These are phyloP conservation scores for Vitis rupestris DNA, from an alignment of 164 flowering plant species.

Conservation along the genomic window DNA sequence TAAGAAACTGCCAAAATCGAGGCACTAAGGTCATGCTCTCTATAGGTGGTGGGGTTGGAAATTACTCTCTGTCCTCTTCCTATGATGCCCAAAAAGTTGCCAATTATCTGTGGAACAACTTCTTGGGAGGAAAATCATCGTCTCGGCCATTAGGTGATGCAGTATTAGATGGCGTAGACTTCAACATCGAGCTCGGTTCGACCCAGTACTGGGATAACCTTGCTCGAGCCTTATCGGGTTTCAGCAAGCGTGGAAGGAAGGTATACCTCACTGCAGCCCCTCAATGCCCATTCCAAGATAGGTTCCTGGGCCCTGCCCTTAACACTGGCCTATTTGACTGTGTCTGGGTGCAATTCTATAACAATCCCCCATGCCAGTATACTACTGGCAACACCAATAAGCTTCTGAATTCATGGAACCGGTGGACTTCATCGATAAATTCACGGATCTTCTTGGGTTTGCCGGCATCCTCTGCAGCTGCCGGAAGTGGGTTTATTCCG, in stretches of 20 bases:
- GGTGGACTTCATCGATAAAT: slow-evolving; percentile 24
- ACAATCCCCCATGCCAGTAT: slow-evolving; percentile 45
- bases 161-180: slow-evolving; percentile 46
- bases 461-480: slow-evolving; percentile 49
- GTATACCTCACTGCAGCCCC: slow-evolving; percentile 53
- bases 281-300: slow-evolving; percentile 49
- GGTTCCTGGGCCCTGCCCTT: slow-evolving; percentile 24
- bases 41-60: slow-evolving; percentile 47
- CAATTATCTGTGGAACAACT: slow-evolving; percentile 44
- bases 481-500: slow-evolving; percentile 55
- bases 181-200: slow-evolving; percentile 40
- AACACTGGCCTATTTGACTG: slow-evolving; percentile 42
- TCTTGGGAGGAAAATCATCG: slow-evolving; percentile 39
- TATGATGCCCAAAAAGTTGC: slow-evolving; percentile 43
- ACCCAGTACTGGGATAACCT: slow-evolving; percentile 30
- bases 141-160: slow-evolving; percentile 46
- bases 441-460: slow-evolving; percentile 39
- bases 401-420: slow-evolving; percentile 31
- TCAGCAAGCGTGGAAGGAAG: slow-evolving; percentile 16
- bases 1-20: slow-evolving; percentile 28
- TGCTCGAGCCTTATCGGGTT: slow-evolving; percentile 19
- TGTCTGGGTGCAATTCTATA: slow-evolving; percentile 56
- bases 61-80: slow-evolving; percentile 40
- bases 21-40: slow-evolving; percentile 54
- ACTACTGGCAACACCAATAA: slow-evolving; percentile 13